These are phyloP conservation scores for Ochetophila trinervis DNA, from an alignment of 306 rosid genomes.

Conservation along the genomic window DNA sequence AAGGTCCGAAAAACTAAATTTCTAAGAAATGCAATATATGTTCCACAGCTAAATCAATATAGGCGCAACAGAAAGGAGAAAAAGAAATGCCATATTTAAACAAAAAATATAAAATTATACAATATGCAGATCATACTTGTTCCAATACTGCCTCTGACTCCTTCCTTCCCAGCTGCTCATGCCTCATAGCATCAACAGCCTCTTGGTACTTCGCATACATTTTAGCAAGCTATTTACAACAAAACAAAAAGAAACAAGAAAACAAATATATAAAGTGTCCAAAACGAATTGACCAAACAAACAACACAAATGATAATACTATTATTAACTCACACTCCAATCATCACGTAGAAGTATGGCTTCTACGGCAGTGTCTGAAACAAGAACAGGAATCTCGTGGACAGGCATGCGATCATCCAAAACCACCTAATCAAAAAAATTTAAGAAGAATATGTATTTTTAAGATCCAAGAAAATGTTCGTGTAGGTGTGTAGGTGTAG, in stretches of 20 bases:
- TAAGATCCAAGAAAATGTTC: no score
- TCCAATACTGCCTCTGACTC: constrained; percentile 86
- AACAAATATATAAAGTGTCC: not conserved
- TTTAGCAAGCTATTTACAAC: constrained; percentile 8
- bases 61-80: not conserved
- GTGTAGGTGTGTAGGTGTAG: no score
- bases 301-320: constrained; percentile 5
- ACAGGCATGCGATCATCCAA: constrained; percentile 53
- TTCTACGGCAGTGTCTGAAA: constrained; percentile 97
- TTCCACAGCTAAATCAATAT: no score
- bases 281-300: constrained; percentile 7
- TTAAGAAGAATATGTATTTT: no score
- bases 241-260: not conserved
- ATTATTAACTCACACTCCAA: constrained; percentile 85
- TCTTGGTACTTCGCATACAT: constrained; percentile 91
- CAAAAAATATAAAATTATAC: constrained; percentile 7
- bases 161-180: constrained; percentile 95
- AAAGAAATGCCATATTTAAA: not conserved
- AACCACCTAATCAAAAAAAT: constrained; percentile 16
- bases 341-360: constrained; percentile 98
- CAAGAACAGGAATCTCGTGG: constrained; percentile 75
- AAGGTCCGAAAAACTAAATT: not conserved
- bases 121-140: constrained; percentile 56
- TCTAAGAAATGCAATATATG: not conserved
- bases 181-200: constrained; percentile 85